These are phyloP conservation scores for Blastocystis sp. DNA, from an alignment of 352 stramenopile species.

Conservation along the genomic window DNA sequence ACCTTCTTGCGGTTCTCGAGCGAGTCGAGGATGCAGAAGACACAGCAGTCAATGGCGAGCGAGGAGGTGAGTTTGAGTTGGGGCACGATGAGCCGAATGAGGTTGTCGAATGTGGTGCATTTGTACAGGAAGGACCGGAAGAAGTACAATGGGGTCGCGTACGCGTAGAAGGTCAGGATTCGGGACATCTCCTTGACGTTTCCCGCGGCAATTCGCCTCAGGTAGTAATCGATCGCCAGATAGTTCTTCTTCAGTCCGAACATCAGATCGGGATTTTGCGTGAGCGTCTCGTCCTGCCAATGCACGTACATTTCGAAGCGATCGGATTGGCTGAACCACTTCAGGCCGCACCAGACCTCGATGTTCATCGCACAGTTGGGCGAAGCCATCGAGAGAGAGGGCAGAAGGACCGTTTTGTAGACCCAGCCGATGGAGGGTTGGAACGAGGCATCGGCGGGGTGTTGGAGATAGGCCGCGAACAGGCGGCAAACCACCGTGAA, in stretches of 20 bases:
- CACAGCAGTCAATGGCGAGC: constrained; percentile 12
- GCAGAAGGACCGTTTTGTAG: constrained; percentile 11
- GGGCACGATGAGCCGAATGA: constrained; percentile 31
- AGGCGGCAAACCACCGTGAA: constrained; percentile 33
- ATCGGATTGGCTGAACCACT: constrained; percentile 4
- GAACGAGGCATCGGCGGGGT: background rate
- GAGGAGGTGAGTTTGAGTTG: constrained; percentile 21
- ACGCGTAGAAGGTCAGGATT: constrained; percentile 35
- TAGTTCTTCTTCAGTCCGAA: constrained; percentile 57
- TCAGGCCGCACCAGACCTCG: constrained; percentile 41
- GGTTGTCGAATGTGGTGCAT: constrained; percentile 58
- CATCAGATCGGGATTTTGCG: constrained; percentile 9
- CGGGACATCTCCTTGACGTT: constrained; percentile 50
- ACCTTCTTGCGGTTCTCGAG: constrained; percentile 20
- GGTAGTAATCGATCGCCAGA: constrained; percentile 35
- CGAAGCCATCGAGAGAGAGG: background rate
- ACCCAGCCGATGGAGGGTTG: background rate
- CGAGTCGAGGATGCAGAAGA: constrained; percentile 44
- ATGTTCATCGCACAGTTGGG: constrained; percentile 23
- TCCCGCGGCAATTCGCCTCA: constrained; percentile 13
- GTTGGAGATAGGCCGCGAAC: background rate
- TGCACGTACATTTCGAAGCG: constrained; percentile 33
- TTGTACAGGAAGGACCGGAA: constrained; percentile 46
- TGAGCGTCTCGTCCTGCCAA: background rate
- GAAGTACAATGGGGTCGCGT: constrained; percentile 30